Evolutionary conservation across 495 filamentous ascomycete species (phyloP), one percentile per base, ranked within the genome.

Genomic region (Beverwykella pulmonaria): DNA sequence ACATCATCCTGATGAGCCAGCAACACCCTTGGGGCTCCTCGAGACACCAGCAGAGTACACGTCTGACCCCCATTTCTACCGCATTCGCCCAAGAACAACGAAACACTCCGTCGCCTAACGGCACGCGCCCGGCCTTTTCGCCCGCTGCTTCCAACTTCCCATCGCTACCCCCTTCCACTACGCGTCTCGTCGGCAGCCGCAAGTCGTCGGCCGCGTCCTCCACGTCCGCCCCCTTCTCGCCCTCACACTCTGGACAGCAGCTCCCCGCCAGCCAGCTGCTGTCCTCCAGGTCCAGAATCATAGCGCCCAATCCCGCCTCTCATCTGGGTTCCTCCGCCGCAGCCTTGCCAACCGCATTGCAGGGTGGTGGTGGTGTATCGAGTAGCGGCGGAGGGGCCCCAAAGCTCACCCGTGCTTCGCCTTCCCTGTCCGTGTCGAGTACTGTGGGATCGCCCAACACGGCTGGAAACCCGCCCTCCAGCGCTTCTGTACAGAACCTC

Each of bases 1-100:
- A 81, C 80, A 80, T 81, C 65, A 47, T 67, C 68, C 69, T 73
- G 70, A 75, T 73, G 73, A 75, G 68, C 80, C 82, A 86, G 79
- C 84, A 84, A 78, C 82, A 83, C 76, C 79, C 82, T 72, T 88
- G 86, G 86, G 85, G 82, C 76, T 76, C 80, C 67, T 79, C 84
- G 73, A 76, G 76, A 76, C 80, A 84, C 73, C 84, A 85, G 77
- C 81, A 84, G 69, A 77, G 75, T 74, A 58, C 73, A 46, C 79
- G 81, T 76, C 84, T 88, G 73, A 82, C 86, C 70, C 85, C 87
- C 70, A 81, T 88, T 72, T 82, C 83, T 69, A 87, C 86, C 66
- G 84, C 77, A 54, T 75, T 82, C 73, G 76, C 56, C 5, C 62
- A 81, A 68, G 75, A 77, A 49, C 65, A 71, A 41, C 59, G 65